Base-by-base conservation (phyloP, 176 grass and related monocot genomes). In the Rhynchospora tenuis region DNA sequence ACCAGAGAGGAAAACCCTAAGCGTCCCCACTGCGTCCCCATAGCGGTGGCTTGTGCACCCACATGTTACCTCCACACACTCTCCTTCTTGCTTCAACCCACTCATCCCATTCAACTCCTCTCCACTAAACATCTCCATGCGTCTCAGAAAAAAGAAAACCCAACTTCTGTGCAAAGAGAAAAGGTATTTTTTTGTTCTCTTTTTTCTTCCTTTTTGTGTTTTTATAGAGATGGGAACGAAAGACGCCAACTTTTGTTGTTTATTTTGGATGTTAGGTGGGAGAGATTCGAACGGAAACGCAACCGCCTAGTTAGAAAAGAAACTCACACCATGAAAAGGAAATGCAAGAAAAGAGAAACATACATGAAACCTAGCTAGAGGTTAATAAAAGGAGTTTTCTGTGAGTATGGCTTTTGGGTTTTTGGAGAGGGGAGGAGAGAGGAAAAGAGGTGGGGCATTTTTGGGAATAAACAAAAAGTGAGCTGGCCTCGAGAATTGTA, bases 41-140 rank as follows among this genome's bases (percentile, higher is more conserved):
- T 98, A 98, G 61, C 93, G 96, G 86, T 90, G 96, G 88, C 96
- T 98, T 77, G 96, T 98, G 89, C 95, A 98, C 64, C 95, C 95
- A 81, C 95, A 98, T 83, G 88, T 95, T 73, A 98, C 83, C 87
- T 98, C 88, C 38, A 98, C 85, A 76, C 84, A 95, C 67, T 90
- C 86, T 66, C 84, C 75, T 64, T 90, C 85, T 71, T 52, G 26
- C 78, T 89, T 92, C 84, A 89, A 47, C 50, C 93, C 95, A 67
- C 89, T 98, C 89, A 98, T 65, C 27, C 88, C 92, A 86, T 79
- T 83, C 77, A 98, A 84, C 80, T 98, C 92, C 82, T 95, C 96
- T 54, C 90, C 93, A 42, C 93, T 88, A 88, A 98, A 98, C 86
- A 95, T 86, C 59, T 31, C 87, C 50, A 76, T 81, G 5, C 46